A percentile compares a stretch with the other conserved stretches of the same genome.
These are phyloP conservation scores for Boletus sp. DNA, from an alignment of 1,284 basidiomycete species.

Conservation along the genomic window DNA sequence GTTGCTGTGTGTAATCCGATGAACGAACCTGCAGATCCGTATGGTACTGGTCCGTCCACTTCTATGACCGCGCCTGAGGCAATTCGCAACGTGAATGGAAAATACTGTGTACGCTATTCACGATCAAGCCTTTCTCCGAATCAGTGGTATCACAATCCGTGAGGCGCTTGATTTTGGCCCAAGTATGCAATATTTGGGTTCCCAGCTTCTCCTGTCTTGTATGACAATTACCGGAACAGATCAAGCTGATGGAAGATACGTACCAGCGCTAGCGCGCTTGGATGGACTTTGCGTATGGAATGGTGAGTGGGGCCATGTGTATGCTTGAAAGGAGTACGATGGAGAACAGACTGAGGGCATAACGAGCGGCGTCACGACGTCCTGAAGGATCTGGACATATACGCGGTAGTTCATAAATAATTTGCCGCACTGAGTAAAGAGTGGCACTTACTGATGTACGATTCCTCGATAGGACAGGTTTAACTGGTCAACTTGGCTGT, in stretches of 20 bases:
- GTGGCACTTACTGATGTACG: too few species aligned
- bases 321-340: neutral
- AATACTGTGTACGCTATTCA: neutral
- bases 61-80: neutral
- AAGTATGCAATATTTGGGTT: neutral
- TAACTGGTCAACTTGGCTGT: neutral
- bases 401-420: neutral
- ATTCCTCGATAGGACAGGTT: neutral
- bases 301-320: neutral
- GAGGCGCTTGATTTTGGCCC: neutral
- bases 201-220: neutral
- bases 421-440: neutral
- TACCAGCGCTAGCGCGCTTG: neutral
- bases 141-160: neutral
- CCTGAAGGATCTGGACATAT: neutral
- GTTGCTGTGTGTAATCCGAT: neutral
- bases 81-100: neutral
- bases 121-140: neutral
- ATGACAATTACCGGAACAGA: neutral
- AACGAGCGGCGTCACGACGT: neutral
- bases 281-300: neutral
- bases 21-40: neutral
- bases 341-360: neutral
- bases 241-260: neutral
- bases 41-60: neutral